Base-by-base conservation (phyloP, 75 land plant species). In the Pseudotsuga menziesii region DNA sequence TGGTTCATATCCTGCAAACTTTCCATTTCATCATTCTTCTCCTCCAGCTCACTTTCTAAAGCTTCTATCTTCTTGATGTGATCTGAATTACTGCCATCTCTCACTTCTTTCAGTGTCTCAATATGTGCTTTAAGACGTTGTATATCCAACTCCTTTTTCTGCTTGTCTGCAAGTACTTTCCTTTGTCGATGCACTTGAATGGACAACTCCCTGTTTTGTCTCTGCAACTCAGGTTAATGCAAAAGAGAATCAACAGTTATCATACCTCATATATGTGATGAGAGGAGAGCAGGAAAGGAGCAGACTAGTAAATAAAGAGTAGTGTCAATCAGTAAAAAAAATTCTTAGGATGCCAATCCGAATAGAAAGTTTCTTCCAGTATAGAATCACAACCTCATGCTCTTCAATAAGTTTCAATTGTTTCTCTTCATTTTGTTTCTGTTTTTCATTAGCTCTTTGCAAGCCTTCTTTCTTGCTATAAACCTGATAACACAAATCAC, bases 1-100 rank as follows among this genome's bases (percentile, higher is more conserved):
- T 67, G 71, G 20, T 67, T 35, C n/a, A 67, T 67, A 6, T 67
- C 71, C 32, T 67, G 44, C 19, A 67, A 39, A 19, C 12, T 67
- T 39, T 67, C 44, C 44, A 67, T 67, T 39, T 67, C 48, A 17
- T 67, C 71, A 67, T 39, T 67, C 22, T 32, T 39, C 11, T 67
- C 71, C 71, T 67, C 20, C 8, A 67, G 11, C 35, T 67, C 22
- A 67, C 20, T 67, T 20, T 39, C 22, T 7, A 67, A 39, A 17
- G 19, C 48, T 67, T 39, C 71, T 67, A 67, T 36, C 71, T 67
- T 67, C 23, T 67, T 19, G 8, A 36, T 19, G 39, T 67, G 48
- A 36, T 39, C 48, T 17, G 0, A 36, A 67, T 9, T 36, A 7
- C 44, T 20, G 22, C n/a, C 71, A 67, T 67, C 71, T 36, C 39